Percentiles rank a stretch among this genome's conserved stretches.
These are phyloP conservation scores for Arbutus unedo DNA, from an alignment of 148 eudicot genomes.

Conservation along the genomic window DNA sequence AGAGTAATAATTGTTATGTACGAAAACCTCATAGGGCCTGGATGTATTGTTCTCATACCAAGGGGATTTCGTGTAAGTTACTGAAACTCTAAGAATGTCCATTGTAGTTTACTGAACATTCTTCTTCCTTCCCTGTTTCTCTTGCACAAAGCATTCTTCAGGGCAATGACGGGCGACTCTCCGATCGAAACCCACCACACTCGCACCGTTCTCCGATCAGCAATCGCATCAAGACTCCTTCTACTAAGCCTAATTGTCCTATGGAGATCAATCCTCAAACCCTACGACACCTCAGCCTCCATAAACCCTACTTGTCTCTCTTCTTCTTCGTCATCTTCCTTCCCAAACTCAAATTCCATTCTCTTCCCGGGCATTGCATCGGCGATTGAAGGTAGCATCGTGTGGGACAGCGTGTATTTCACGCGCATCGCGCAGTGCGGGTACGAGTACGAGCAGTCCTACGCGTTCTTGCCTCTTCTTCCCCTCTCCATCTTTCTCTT, in stretches of 20 bases:
- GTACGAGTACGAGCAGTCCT: constrained; percentile 87
- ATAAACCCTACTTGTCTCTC: constrained; percentile 74
- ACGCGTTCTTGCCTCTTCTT: constrained; percentile 86
- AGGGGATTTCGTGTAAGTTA: not conserved
- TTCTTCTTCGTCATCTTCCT: not conserved
- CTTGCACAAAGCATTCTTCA: not conserved
- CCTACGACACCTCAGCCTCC: constrained; percentile 94
- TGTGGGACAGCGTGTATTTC: constrained; percentile 90
- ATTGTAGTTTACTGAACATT: not conserved
- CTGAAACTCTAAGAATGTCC: not conserved
- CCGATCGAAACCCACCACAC: constrained; percentile 19
- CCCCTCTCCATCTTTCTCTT: constrained; percentile 49
- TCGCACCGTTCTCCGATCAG: constrained; percentile 35
- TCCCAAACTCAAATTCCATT: constrained; percentile 2
- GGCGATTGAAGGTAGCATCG: constrained; percentile 64
- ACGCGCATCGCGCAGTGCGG: constrained; percentile 76
- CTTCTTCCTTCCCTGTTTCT: not conserved
- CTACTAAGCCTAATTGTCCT: constrained; percentile 46
- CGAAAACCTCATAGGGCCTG: too few relatives aligned
- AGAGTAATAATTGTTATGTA: too few relatives aligned
- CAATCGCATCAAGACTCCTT: constrained; percentile 59
- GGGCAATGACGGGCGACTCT: constrained; percentile 22
- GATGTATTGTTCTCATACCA: too few relatives aligned
- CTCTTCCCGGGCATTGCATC: constrained; percentile 54
- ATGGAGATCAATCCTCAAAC: constrained; percentile 62